A percentile compares a stretch with the other conserved stretches of the same genome.
Conservation (phyloP, 75 land plant species). For the Gnetum montanum region DNA sequence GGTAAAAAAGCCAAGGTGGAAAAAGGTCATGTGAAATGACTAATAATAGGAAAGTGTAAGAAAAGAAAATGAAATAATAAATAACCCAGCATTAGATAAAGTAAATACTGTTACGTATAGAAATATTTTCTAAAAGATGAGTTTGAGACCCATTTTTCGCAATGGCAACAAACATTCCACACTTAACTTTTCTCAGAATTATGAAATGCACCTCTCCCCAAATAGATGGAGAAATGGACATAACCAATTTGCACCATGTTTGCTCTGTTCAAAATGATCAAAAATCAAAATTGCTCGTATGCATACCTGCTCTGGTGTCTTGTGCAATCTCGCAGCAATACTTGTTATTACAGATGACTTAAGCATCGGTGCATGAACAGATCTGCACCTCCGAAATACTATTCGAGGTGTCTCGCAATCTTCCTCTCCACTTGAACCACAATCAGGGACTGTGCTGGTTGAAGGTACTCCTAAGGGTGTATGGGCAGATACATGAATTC, state of each 20-base stretch:
- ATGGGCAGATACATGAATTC: constrained; percentile 79
- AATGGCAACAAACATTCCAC: no score
- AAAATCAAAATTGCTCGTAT: not conserved
- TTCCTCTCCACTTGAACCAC: constrained; percentile 47
- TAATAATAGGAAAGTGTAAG: no score
- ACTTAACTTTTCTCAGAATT: no score
- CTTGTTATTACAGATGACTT: constrained; percentile 45
- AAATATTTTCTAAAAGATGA: no score
- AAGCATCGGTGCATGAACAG: constrained; percentile 67
- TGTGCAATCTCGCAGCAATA: constrained; percentile 43
- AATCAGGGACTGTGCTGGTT: constrained; percentile 17
- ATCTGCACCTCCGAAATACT: constrained; percentile 52
- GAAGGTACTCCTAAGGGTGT: constrained; percentile 70
- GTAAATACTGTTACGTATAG: no score
- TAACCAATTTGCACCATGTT: no score
- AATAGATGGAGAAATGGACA: no score
- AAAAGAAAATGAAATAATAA: no score
- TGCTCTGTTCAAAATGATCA: not conserved
- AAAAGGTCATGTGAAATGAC: no score
- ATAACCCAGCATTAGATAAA: no score
- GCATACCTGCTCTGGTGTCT: constrained; percentile 72
- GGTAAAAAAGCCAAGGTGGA: no score
- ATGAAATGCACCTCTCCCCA: not conserved
- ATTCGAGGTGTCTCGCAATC: constrained; percentile 47
- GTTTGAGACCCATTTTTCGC: no score